Percentiles rank a stretch among this genome's conserved stretches.
phyloP scores from a whole-genome alignment of 768 basidiomycete species.

The Pleurotus cornucopiae region DNA sequence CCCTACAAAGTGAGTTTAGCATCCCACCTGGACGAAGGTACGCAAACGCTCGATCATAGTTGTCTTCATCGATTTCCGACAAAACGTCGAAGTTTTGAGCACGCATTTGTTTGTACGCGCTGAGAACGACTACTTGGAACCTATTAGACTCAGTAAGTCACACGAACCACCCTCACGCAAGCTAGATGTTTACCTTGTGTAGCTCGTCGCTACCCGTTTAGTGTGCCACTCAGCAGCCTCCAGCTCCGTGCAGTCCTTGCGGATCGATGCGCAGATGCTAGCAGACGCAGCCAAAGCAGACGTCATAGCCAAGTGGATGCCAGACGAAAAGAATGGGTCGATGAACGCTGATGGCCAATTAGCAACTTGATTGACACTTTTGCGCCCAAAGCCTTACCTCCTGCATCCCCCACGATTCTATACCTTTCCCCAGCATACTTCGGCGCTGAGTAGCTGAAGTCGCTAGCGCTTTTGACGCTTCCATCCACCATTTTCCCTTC shows the following conservation, averaged over 20 bases:
- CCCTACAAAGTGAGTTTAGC: slow-evolving; percentile 10
- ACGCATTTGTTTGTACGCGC: slow-evolving; percentile 70
- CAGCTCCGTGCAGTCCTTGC: slow-evolving; percentile 42
- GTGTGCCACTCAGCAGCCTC: slow-evolving; percentile 52
- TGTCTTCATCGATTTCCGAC: slow-evolving; percentile 63
- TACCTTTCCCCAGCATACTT: slow-evolving; percentile 50
- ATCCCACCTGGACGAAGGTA: slow-evolving; percentile 53
- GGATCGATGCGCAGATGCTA: slow-evolving; percentile 53
- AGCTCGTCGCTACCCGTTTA: slow-evolving; percentile 50
- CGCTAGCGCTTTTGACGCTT: slow-evolving; percentile 49
- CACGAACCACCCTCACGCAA: neutral
- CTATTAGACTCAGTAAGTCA: slow-evolving; percentile 23
- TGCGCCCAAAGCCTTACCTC: slow-evolving; percentile 16
- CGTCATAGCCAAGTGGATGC: slow-evolving; percentile 62
- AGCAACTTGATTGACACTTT: neutral
- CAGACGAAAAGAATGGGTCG: slow-evolving; percentile 63
- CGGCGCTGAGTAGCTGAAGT: slow-evolving; percentile 63
- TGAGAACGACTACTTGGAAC: slow-evolving; percentile 68
- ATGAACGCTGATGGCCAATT: slow-evolving; percentile 43
- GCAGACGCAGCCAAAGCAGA: slow-evolving; percentile 55
- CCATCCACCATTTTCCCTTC: slow-evolving; percentile 32
- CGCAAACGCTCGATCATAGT: slow-evolving; percentile 65
- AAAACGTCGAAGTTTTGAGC: slow-evolving; percentile 53
- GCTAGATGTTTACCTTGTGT: slow-evolving; percentile 40
- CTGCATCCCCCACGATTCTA: slow-evolving; percentile 66